Conservation (phyloP, 345 rosid species). For the Angophora floribunda region DNA sequence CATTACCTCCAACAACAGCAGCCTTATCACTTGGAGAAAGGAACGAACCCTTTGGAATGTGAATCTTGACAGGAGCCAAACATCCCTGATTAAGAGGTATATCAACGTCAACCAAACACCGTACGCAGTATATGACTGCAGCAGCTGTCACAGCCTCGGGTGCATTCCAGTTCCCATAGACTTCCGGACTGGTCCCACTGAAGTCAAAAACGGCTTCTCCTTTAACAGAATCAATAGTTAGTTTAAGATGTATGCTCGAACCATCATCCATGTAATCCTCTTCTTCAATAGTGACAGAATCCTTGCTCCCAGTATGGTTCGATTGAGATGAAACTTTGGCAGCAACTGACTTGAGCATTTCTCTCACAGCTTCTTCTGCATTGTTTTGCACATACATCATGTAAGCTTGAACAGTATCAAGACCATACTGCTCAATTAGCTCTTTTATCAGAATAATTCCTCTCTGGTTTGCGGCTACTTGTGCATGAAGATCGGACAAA, state of each 20-base stretch:
- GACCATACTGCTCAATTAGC: slow-evolving; percentile 77
- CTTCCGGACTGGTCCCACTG: slow-evolving; percentile 86
- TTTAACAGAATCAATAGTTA: slow-evolving; percentile 51
- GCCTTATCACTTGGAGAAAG: slow-evolving; percentile 93
- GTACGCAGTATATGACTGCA: slow-evolving; percentile 91
- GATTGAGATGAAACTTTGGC: slow-evolving; percentile 32
- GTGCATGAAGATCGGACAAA: slow-evolving; percentile 90
- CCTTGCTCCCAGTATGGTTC: slow-evolving; percentile 4
- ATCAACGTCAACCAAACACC: slow-evolving; percentile 77
- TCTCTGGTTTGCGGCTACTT: slow-evolving; percentile 95
- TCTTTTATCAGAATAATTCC: slow-evolving; percentile 85
- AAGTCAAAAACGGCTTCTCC: slow-evolving; percentile 92
- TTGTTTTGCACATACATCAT: slow-evolving; percentile 85
- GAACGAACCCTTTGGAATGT: slow-evolving; percentile 69
- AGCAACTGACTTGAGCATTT: slow-evolving; percentile 90
- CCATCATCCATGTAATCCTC: slow-evolving; percentile 98
- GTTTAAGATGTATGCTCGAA: slow-evolving; percentile 63
- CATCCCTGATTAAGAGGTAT: slow-evolving; percentile 98
- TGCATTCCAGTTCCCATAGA: slow-evolving; percentile 95
- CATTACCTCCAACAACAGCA: slow-evolving; percentile 98
- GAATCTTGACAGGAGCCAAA: slow-evolving; percentile 76
- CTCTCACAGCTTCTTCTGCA: slow-evolving; percentile 92
- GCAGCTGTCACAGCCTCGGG: slow-evolving; percentile 97
- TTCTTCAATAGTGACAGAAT: slow-evolving; percentile 54
- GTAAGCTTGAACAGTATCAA: slow-evolving; percentile 86